Evolutionary conservation across 352 stramenopile species (phyloP).

Genomic region (Phytopythium ostracodes): DNA sequence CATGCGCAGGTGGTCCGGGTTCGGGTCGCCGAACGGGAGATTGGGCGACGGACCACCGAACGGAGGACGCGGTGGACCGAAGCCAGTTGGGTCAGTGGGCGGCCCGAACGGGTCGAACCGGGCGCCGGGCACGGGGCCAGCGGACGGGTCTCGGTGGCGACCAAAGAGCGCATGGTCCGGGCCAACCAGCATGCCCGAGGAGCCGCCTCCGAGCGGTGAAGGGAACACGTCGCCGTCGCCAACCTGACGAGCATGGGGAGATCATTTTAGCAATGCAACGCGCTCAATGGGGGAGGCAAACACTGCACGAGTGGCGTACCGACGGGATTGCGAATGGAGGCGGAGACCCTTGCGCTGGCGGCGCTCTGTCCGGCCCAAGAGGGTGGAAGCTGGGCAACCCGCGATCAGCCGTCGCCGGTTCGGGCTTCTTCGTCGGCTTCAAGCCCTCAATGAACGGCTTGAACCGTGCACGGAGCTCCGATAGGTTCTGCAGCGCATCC

Average conservation of each 20-base stretch:
- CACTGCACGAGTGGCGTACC: constrained; percentile 11
- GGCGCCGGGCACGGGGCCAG: constrained; percentile 60
- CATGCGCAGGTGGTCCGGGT: constrained; percentile 80
- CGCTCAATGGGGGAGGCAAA: too few species aligned
- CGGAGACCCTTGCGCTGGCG: constrained; percentile 11
- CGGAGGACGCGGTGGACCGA: constrained; percentile 26
- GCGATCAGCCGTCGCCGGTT: constrained; percentile 1
- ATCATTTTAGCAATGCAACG: background rate
- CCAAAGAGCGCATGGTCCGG: constrained; percentile 75
- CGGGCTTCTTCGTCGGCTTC: constrained; percentile 36
- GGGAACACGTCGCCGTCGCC: constrained; percentile 67
- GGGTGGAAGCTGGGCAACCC: constrained; percentile 12
- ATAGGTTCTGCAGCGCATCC: constrained; percentile 47
- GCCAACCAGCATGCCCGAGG: constrained; percentile 70
- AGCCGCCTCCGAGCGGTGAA: constrained; percentile 47
- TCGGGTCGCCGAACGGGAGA: constrained; percentile 71
- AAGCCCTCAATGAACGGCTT: constrained; percentile 54
- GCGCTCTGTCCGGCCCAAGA: constrained; percentile 10
- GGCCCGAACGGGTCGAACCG: constrained; percentile 85
- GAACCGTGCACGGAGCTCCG: constrained; percentile 40
- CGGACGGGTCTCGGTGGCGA: constrained; percentile 41
- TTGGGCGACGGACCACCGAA: constrained; percentile 37
- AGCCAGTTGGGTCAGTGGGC: constrained; percentile 41
- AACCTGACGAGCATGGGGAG: constrained; percentile 21
- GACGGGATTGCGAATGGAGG: constrained; percentile 32